A percentile compares a stretch with the other conserved stretches of the same genome.
phyloP scores from a whole-genome alignment of 2,329 filamentous ascomycete genomes.

The Byssoonygena ceratinophila region DNA sequence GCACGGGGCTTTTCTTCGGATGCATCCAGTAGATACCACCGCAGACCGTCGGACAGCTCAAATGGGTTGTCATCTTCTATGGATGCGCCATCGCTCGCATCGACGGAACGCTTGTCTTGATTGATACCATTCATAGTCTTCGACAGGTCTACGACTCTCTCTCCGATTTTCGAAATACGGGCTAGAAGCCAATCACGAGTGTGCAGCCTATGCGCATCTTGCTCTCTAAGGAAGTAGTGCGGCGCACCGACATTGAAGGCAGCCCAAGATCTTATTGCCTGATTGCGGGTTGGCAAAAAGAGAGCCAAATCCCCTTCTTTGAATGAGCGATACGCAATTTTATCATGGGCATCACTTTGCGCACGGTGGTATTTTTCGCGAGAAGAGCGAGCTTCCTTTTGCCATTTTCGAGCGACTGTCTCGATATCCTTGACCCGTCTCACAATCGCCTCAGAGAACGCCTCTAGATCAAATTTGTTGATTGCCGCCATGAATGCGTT shows the following conservation, averaged over 20 bases:
- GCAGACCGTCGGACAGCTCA: constrained; percentile 82
- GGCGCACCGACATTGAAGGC: constrained; percentile 97
- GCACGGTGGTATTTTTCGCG: constrained; percentile 72
- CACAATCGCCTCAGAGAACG: constrained; percentile 72
- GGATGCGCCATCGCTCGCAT: constrained; percentile 46
- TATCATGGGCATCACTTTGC: constrained; percentile 81
- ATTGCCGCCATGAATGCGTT: constrained; percentile 61
- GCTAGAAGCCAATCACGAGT: constrained; percentile 93
- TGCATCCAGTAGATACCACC: constrained; percentile 94
- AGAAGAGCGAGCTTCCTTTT: constrained; percentile 76
- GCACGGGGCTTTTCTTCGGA: constrained; percentile 84
- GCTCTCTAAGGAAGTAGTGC: constrained; percentile 91
- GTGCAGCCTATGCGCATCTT: constrained; percentile 74
- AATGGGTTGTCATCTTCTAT: constrained; percentile 92
- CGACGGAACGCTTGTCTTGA: constrained; percentile 41
- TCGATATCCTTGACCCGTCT: constrained; percentile 91
- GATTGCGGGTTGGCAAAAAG: constrained; percentile 88
- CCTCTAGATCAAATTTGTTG: constrained; percentile 69
- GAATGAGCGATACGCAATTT: constrained; percentile 91
- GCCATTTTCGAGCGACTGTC: constrained; percentile 83
- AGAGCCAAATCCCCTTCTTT: constrained; percentile 92
- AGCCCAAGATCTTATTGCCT: constrained; percentile 89
- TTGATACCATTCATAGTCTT: constrained; percentile 54
- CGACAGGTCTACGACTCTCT: constrained; percentile 84
- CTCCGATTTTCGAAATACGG: constrained; percentile 80